phyloP scores from a whole-genome alignment of 1,284 basidiomycete genomes.

The Trichosporon asahii region DNA sequence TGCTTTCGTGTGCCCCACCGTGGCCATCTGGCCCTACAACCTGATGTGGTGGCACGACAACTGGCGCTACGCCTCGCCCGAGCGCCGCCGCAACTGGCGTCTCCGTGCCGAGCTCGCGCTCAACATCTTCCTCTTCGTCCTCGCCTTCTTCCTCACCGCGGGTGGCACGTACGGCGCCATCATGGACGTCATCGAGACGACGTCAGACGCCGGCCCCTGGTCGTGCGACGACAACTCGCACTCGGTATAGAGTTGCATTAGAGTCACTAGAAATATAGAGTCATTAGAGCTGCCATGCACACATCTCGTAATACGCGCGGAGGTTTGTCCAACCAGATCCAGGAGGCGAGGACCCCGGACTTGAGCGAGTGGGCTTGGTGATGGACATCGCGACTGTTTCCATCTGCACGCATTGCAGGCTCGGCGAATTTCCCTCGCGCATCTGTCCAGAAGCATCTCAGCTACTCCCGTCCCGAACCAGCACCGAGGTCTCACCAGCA shows the following conservation, averaged over 20 bases:
- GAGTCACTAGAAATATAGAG: background rate
- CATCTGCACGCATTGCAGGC: too few species aligned
- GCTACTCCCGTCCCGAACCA: too few species aligned
- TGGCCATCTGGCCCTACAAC: constrained; percentile 12
- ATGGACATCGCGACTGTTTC: too few species aligned
- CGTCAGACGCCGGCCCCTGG: constrained; percentile 27
- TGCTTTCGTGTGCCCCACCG: constrained; percentile 13
- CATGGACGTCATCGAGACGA: constrained; percentile 24
- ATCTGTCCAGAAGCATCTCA: too few species aligned
- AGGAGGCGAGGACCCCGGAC: too few species aligned
- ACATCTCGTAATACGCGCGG: background rate
- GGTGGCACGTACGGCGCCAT: constrained; percentile 12
- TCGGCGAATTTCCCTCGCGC: too few species aligned
- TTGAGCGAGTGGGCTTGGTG: too few species aligned
- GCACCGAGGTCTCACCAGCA: too few species aligned
- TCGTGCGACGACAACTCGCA: constrained; percentile 32
- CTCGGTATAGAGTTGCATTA: background rate
- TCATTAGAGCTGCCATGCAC: background rate
- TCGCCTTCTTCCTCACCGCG: constrained; percentile 32
- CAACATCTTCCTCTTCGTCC: constrained; percentile 32
- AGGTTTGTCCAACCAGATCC: too few species aligned
- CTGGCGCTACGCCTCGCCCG: background rate
- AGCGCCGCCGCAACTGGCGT: background rate
- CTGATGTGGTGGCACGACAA: constrained; percentile 20
- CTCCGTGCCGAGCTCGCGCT: constrained; percentile 14